phyloP scores from a whole-genome alignment of 2,329 filamentous ascomycete genomes.

The Huntiella bhutanensis region DNA sequence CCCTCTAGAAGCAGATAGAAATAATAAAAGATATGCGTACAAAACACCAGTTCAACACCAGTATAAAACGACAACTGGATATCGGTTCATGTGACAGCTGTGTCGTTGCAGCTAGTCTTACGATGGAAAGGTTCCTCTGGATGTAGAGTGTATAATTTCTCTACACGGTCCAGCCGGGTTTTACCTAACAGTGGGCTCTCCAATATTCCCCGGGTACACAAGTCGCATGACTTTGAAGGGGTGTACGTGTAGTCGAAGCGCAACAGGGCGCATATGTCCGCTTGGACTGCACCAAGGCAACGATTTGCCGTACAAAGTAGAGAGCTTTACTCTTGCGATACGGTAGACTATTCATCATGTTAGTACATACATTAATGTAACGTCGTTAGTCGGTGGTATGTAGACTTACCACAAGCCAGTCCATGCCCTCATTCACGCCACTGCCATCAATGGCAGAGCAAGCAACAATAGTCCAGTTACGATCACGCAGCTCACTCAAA shows the following conservation, averaged over 20 bases:
- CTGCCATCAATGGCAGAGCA: slow-evolving; percentile 92
- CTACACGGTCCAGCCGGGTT: too few species aligned
- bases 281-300: neutral
- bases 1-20: too few species aligned
- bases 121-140: too few species aligned
- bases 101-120: too few species aligned
- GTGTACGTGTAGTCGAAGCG: neutral
- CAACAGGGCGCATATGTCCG: slow-evolving; percentile 4
- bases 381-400: neutral
- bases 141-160: too few species aligned
- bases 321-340: slow-evolving; percentile 3
- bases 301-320: neutral
- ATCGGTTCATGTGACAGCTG: too few species aligned
- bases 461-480: slow-evolving; percentile 98
- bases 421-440: slow-evolving; percentile 94
- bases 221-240: too few species aligned
- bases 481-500: slow-evolving; percentile 76
- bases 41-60: too few species aligned
- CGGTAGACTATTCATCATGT: neutral
- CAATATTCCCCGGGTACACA: too few species aligned
- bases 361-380: neutral
- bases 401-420: slow-evolving; percentile 73
- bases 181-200: too few species aligned
- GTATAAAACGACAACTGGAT: too few species aligned
- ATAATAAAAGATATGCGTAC: too few species aligned